A percentile compares a stretch with the other conserved stretches of the same genome.
phyloP scores from a whole-genome alignment of 176 grass and related monocot genomes.

The Juncus inflexus region DNA sequence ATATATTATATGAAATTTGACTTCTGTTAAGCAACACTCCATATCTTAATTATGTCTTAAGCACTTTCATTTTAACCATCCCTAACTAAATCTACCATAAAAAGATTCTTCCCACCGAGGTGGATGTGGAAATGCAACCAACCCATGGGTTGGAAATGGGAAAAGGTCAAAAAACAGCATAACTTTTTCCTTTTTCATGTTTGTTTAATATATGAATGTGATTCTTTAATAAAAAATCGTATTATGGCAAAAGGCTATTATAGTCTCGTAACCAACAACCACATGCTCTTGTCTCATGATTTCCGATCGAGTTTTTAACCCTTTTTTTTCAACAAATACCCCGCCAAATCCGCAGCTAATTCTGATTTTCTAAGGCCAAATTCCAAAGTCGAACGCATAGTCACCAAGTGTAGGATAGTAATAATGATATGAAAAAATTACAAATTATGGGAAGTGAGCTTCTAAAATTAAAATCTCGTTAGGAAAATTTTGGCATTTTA shows the following conservation, averaged over 20 bases:
- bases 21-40: no score
- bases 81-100: background rate
- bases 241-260: background rate
- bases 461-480: no score
- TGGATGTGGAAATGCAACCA: constrained; percentile 22
- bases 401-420: no score
- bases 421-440: no score
- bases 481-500: no score
- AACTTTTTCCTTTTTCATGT: background rate
- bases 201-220: constrained; percentile 15
- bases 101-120: constrained; percentile 19
- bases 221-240: constrained; percentile 7
- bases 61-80: no score
- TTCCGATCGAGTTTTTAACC: constrained; percentile 12
- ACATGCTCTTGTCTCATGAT: constrained; percentile 15
- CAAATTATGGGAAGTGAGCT: no score
- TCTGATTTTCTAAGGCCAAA: no score
- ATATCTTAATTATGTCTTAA: no score
- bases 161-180: background rate
- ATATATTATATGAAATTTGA: no score
- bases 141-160: constrained; percentile 5
- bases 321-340: constrained; percentile 3
- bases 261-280: constrained; percentile 23
- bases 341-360: constrained; percentile 6
- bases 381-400: no score